phyloP scores from a whole-genome alignment of 208 protist genomes.

The Sergeia podlipaevii region DNA sequence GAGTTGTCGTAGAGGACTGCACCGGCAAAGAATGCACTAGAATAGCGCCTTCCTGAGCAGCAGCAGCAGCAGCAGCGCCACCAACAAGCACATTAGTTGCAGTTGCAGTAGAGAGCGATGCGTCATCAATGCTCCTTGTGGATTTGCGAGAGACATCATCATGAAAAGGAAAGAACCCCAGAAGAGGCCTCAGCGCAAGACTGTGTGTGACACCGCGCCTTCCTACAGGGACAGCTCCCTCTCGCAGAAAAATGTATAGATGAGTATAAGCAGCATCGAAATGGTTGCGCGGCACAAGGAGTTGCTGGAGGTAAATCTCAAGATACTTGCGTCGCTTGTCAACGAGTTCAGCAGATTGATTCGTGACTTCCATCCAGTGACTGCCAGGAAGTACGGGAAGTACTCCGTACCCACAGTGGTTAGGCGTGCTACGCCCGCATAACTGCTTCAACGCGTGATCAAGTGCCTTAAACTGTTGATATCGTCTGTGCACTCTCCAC shows the following conservation, averaged over 20 bases:
- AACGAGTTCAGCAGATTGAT: constrained; percentile 76
- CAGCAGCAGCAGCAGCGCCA: too few species aligned
- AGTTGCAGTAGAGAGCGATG: too few species aligned
- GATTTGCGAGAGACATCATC: too few species aligned
- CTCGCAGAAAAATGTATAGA: constrained; percentile 77
- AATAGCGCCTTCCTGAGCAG: too few species aligned
- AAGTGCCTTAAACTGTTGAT: constrained; percentile 80
- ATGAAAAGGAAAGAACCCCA: too few species aligned
- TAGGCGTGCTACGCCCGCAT: constrained; percentile 23
- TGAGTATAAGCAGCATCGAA: constrained; percentile 70
- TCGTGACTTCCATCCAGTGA: constrained; percentile 87
- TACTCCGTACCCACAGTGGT: constrained; percentile 68
- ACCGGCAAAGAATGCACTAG: too few species aligned
- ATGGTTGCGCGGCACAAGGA: constrained; percentile 66
- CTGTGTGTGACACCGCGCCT: too few species aligned
- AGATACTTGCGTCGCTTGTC: constrained; percentile 69
- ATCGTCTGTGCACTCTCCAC: constrained; percentile 76
- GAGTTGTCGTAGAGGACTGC: too few species aligned
- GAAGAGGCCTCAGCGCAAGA: too few species aligned
- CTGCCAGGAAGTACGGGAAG: constrained; percentile 74
- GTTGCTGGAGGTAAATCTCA: constrained; percentile 84
- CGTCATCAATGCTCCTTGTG: too few species aligned
- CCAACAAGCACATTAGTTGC: too few species aligned
- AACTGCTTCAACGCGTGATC: constrained; percentile 60
- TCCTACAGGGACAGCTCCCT: constrained; percentile 62